A percentile compares a stretch with the other conserved stretches of the same genome.
phyloP scores from a whole-genome alignment of 2,329 filamentous ascomycete genomes.

The Geoglossum cookeanum region DNA sequence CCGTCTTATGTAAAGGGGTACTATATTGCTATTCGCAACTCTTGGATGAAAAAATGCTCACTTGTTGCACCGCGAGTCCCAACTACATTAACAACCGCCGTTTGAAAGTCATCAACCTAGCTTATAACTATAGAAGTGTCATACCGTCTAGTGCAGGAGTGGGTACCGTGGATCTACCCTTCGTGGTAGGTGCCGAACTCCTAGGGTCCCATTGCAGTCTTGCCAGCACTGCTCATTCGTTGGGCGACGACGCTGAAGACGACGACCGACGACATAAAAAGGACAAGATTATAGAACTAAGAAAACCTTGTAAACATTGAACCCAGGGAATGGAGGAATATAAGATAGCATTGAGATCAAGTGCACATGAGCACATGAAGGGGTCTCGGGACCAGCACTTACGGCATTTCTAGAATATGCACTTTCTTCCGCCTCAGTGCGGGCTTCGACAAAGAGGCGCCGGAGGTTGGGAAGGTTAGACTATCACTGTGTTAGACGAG shows the following conservation, averaged over 20 bases:
- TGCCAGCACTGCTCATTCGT: conserved; percentile 38
- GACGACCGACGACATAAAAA: conserved; percentile 92
- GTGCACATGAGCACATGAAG: background rate
- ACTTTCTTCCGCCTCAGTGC: conserved; percentile 84
- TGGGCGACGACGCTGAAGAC: conserved; percentile 89
- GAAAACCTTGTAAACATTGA: background rate
- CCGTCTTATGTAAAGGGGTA: no score
- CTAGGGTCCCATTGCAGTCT: conserved; percentile 19
- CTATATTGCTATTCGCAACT: no score
- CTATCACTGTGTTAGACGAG: conserved; percentile 19
- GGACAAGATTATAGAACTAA: conserved; percentile 91
- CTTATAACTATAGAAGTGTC: background rate
- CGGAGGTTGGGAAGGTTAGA: conserved; percentile 85
- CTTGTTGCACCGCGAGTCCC: background rate
- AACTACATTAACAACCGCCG: background rate
- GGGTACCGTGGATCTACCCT: background rate
- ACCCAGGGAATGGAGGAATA: background rate
- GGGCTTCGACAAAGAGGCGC: conserved; percentile 83
- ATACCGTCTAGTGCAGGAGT: background rate
- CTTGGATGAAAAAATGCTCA: no score
- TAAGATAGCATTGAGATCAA: background rate
- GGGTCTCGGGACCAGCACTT: conserved; percentile 20
- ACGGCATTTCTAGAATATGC: conserved; percentile 87
- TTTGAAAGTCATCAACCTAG: background rate
- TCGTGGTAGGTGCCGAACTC: background rate